Conservation (phyloP, 2,329 filamentous ascomycete genomes). For the Fusarium austroafricanum region DNA sequence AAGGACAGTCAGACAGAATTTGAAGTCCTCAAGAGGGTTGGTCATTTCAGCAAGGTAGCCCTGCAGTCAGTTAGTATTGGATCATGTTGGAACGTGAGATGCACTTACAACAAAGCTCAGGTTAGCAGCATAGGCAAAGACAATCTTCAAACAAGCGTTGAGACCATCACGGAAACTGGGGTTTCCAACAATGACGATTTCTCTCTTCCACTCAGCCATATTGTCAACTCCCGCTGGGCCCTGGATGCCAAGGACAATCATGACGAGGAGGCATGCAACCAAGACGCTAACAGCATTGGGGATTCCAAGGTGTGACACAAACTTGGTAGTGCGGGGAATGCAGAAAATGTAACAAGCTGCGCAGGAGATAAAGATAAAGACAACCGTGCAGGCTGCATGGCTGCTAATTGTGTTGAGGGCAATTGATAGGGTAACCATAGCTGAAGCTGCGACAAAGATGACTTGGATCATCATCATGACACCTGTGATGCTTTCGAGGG, state of each 20-base stretch:
- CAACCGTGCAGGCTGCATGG: constrained; percentile 28
- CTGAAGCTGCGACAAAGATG: constrained; percentile 35
- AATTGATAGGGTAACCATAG: constrained; percentile 32
- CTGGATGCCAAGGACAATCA: constrained; percentile 31
- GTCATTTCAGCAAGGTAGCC: constrained; percentile 44
- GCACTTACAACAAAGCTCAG: constrained; percentile 40
- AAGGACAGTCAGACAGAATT: constrained; percentile 34
- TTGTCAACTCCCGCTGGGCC: constrained; percentile 7
- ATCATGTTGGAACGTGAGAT: background rate
- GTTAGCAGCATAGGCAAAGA: constrained; percentile 45
- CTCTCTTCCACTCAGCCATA: constrained; percentile 33
- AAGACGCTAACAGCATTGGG: constrained; percentile 36
- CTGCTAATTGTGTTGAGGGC: constrained; percentile 37
- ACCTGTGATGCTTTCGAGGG: constrained; percentile 20
- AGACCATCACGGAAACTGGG: constrained; percentile 41
- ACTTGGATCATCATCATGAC: constrained; percentile 40
- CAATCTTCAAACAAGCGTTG: constrained; percentile 41
- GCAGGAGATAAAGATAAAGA: constrained; percentile 28
- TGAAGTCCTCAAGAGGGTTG: constrained; percentile 39
- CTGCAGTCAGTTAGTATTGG: background rate
- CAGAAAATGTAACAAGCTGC: constrained; percentile 25
- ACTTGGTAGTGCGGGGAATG: constrained; percentile 32
- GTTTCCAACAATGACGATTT: constrained; percentile 37
- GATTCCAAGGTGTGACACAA: constrained; percentile 23
- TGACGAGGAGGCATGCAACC: constrained; percentile 30